Percentiles rank a stretch among this genome's conserved stretches.
phyloP scores from a whole-genome alignment of 2,329 filamentous ascomycete genomes.

The Aspergillus candidus region DNA sequence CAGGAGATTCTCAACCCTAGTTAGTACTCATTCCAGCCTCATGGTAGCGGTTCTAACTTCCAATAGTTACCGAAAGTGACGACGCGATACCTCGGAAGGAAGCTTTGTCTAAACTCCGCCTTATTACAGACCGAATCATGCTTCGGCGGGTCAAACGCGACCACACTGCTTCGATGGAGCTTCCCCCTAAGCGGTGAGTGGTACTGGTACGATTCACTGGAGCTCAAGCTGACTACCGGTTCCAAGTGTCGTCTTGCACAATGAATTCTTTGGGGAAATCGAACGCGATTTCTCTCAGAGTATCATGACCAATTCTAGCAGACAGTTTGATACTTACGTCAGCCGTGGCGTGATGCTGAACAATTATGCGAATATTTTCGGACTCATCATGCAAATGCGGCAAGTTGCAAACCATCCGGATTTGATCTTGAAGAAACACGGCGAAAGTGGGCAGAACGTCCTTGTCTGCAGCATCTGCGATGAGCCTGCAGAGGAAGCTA shows the following conservation, averaged over 20 bases:
- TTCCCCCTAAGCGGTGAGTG: slow-evolving; percentile 75
- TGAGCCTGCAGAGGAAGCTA: slow-evolving; percentile 89
- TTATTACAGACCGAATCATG: slow-evolving; percentile 93
- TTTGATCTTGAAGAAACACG: slow-evolving; percentile 81
- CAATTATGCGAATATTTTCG: slow-evolving; percentile 98
- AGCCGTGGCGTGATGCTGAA: slow-evolving; percentile 89
- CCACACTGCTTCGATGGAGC: slow-evolving; percentile 88
- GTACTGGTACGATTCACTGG: neutral
- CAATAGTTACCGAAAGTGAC: slow-evolving; percentile 52
- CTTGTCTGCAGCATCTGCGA: slow-evolving; percentile 93
- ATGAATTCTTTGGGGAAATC: slow-evolving; percentile 93
- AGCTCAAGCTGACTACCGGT: slow-evolving; percentile 5
- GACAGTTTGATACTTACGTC: slow-evolving; percentile 93
- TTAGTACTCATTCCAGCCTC: slow-evolving; percentile 16
- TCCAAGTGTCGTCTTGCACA: slow-evolving; percentile 66
- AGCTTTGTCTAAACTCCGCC: slow-evolving; percentile 74
- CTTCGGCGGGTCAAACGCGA: slow-evolving; percentile 89
- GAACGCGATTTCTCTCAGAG: slow-evolving; percentile 93
- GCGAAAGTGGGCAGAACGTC: slow-evolving; percentile 79
- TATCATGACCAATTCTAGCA: slow-evolving; percentile 86
- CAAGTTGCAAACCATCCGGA: slow-evolving; percentile 97
- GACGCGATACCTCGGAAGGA: slow-evolving; percentile 51
- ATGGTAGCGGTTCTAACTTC: slow-evolving; percentile 41
- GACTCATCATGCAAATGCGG: slow-evolving; percentile 98
- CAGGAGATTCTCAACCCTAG: slow-evolving; percentile 85